Conservation (phyloP, 345 rosid genomes). For the Erysimum cheiranthoides region DNA sequence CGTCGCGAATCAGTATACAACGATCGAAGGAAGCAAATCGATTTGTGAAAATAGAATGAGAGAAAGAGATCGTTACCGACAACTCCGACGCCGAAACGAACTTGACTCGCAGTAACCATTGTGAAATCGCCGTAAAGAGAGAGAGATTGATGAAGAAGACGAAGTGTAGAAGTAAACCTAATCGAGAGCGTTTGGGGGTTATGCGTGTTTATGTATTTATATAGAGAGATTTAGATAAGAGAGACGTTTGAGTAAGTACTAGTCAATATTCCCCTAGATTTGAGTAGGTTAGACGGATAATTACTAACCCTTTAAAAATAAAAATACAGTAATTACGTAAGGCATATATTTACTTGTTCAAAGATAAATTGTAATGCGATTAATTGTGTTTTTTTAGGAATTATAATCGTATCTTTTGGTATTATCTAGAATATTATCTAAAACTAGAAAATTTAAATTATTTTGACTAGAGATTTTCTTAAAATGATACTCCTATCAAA, state of each 20-base stretch:
- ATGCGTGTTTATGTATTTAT: neutral
- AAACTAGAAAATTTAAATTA: too few relatives aligned
- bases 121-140: conserved; percentile 2
- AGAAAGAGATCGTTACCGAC: conserved; percentile 34
- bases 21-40: neutral
- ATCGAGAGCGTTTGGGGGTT: conserved; percentile 24
- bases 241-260: conserved; percentile 40
- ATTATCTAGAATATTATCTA: too few relatives aligned
- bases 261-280: conserved; percentile 27
- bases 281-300: too few relatives aligned
- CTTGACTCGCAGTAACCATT: conserved; percentile 38
- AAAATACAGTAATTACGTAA: too few relatives aligned
- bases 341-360: too few relatives aligned
- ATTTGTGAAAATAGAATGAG: neutral
- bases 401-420: too few relatives aligned
- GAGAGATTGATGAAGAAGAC: conserved; percentile 8
- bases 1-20: neutral
- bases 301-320: too few relatives aligned
- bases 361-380: too few relatives aligned
- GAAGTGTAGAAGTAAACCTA: conserved; percentile 36
- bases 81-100: conserved; percentile 40
- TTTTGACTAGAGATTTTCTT: too few relatives aligned
- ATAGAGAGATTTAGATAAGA: conserved; percentile 17
- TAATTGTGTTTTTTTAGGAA: too few relatives aligned
- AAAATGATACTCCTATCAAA: too few relatives aligned